Percentiles rank a stretch among this genome's conserved stretches.
Evolutionary conservation across 495 filamentous ascomycete species (phyloP).

Genomic region (Hypoxylon crocopeplum): DNA sequence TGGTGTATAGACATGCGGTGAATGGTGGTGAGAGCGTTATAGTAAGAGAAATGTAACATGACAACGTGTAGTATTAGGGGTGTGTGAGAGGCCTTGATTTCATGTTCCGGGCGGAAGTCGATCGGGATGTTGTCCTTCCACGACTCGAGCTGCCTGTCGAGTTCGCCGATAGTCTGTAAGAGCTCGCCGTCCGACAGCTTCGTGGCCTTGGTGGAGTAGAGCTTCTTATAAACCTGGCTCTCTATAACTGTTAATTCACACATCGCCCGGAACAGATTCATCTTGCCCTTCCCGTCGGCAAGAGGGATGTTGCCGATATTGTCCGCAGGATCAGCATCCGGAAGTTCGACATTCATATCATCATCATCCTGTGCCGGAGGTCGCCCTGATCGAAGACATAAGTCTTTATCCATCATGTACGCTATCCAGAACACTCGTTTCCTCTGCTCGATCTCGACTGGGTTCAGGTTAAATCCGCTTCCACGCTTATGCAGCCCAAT

Average conservation of each 20-base stretch:
- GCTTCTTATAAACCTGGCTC: conserved; percentile 89
- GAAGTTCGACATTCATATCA: conserved; percentile 97
- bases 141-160: conserved; percentile 89
- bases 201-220: conserved; percentile 91
- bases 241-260: conserved; percentile 91
- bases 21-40: conserved; percentile 96
- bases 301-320: conserved; percentile 93
- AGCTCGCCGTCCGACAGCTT: conserved; percentile 93
- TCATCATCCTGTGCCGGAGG: conserved; percentile 96
- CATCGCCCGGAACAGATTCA: conserved; percentile 92
- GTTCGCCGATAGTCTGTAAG: conserved; percentile 93
- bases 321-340: conserved; percentile 87
- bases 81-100: conserved; percentile 88
- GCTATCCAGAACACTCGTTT: conserved; percentile 99
- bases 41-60: conserved; percentile 94
- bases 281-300: conserved; percentile 86
- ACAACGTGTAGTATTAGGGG: conserved; percentile 91
- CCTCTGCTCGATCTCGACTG: conserved; percentile 90
- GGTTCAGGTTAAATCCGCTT: conserved; percentile 87
- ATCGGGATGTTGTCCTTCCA: conserved; percentile 96
- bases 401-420: conserved; percentile 94
- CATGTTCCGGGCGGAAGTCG: conserved; percentile 93
- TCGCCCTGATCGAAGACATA: conserved; percentile 89
- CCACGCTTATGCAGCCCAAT: conserved; percentile 95
- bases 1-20: conserved; percentile 99